A percentile compares a stretch with the other conserved stretches of the same genome.
Conservation (phyloP, 1,284 basidiomycete genomes). For the Sporisorium reilianum region DNA sequence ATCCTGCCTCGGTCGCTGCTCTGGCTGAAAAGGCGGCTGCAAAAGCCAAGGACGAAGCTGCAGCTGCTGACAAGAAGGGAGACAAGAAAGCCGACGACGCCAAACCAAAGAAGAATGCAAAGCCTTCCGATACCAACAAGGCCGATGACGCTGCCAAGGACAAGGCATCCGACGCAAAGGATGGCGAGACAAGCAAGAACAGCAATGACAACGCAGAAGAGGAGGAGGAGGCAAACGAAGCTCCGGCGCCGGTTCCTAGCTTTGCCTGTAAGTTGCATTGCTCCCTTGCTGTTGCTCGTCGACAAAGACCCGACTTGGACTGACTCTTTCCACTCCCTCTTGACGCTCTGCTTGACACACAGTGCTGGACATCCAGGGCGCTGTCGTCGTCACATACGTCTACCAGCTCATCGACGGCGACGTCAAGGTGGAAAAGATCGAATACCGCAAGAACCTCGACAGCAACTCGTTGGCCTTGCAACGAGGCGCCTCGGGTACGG, state of each 20-base stretch:
- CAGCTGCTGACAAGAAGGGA: conserved; percentile 19
- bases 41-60: conserved; percentile 24
- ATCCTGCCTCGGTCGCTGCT: conserved; percentile 34
- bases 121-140: conserved; percentile 28
- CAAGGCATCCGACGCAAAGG: conserved; percentile 30
- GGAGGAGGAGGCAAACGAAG: conserved; percentile 45
- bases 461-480: conserved; percentile 44
- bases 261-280: conserved; percentile 35
- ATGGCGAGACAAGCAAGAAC: conserved; percentile 12
- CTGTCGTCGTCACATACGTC: conserved; percentile 66
- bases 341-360: background rate
- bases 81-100: conserved; percentile 31
- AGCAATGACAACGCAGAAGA: conserved; percentile 12
- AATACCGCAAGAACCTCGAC: conserved; percentile 62
- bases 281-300: background rate
- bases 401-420: conserved; percentile 68
- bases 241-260: conserved; percentile 52
- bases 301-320: background rate
- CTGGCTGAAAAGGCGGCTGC: conserved; percentile 27
- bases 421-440: conserved; percentile 69
- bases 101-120: conserved; percentile 27
- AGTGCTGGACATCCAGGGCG: conserved; percentile 67
- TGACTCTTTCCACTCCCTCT: background rate
- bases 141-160: conserved; percentile 25
- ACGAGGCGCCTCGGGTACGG: conserved; percentile 24